These are phyloP conservation scores for Dothideomycetes sp. DNA, from an alignment of 2,329 filamentous ascomycete genomes.

Conservation along the genomic window DNA sequence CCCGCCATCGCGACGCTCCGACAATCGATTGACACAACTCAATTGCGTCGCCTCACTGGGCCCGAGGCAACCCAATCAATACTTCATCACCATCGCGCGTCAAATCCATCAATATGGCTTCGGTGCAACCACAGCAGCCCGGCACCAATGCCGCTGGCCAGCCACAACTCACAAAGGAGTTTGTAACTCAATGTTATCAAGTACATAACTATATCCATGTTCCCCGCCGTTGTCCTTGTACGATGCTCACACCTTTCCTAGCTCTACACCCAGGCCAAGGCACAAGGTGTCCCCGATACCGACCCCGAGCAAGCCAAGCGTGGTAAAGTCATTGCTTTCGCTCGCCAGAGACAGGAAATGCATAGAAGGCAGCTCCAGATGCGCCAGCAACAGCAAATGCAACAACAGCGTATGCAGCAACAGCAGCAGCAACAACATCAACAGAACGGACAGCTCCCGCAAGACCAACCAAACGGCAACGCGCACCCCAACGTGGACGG, in stretches of 20 bases:
- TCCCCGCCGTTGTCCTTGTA: background rate
- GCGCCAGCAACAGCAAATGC: conserved; percentile 18
- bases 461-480: background rate
- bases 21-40: too few relatives aligned
- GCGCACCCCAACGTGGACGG: background rate
- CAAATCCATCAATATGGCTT: conserved; percentile 5
- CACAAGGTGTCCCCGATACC: conserved; percentile 65
- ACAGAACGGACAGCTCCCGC: conserved; percentile 21
- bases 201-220: background rate
- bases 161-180: conserved; percentile 10
- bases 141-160: conserved; percentile 3
- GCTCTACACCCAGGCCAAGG: conserved; percentile 87
- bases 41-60: too few relatives aligned
- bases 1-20: too few relatives aligned
- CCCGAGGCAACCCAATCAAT: background rate
- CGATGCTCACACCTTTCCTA: conserved; percentile 31
- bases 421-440: conserved; percentile 39
- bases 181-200: conserved; percentile 1
- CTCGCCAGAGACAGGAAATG: conserved; percentile 44
- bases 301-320: conserved; percentile 85
- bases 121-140: conserved; percentile 10
- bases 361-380: conserved; percentile 39
- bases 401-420: conserved; percentile 29
- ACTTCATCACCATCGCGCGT: conserved; percentile 2
- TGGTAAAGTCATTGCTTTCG: conserved; percentile 61